A percentile compares a stretch with the other conserved stretches of the same genome.
These are phyloP conservation scores for Phytopythium aichiense DNA, from an alignment of 352 stramenopile species.

Conservation along the genomic window DNA sequence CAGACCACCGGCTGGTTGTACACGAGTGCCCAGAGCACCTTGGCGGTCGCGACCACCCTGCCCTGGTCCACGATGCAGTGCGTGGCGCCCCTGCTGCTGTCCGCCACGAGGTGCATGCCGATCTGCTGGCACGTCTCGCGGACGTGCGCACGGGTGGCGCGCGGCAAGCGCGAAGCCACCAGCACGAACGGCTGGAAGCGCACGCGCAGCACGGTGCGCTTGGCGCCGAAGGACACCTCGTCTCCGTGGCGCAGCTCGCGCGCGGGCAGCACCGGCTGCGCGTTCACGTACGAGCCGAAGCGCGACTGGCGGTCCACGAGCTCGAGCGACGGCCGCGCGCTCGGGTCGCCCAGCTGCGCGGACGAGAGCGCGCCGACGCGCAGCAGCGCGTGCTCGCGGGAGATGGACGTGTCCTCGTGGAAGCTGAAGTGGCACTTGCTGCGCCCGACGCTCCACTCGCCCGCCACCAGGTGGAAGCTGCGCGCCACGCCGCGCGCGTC, in stretches of 20 bases:
- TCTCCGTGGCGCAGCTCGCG: constrained; percentile 59
- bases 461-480: constrained; percentile 78
- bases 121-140: constrained; percentile 75
- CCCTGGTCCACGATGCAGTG: constrained; percentile 87
- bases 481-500: constrained; percentile 27
- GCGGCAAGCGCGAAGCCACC: constrained; percentile 68
- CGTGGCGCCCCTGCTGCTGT: constrained; percentile 57
- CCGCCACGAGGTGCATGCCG: constrained; percentile 72
- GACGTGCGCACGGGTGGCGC: constrained; percentile 49
- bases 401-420: constrained; percentile 77
- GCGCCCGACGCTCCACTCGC: constrained; percentile 81
- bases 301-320: constrained; percentile 79
- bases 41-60: constrained; percentile 75
- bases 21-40: constrained; percentile 84
- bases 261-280: constrained; percentile 52
- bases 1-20: constrained; percentile 82
- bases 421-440: constrained; percentile 87
- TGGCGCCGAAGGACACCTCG: constrained; percentile 78
- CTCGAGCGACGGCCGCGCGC: constrained; percentile 56
- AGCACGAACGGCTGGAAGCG: constrained; percentile 82
- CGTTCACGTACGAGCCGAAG: constrained; percentile 87
- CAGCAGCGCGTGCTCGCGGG: constrained; percentile 68
- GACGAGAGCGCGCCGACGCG: constrained; percentile 58
- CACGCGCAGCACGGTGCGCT: constrained; percentile 74
- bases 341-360: constrained; percentile 55